phyloP scores from a whole-genome alignment of 2,329 filamentous ascomycete species.

The Aureobasidium sp. region DNA sequence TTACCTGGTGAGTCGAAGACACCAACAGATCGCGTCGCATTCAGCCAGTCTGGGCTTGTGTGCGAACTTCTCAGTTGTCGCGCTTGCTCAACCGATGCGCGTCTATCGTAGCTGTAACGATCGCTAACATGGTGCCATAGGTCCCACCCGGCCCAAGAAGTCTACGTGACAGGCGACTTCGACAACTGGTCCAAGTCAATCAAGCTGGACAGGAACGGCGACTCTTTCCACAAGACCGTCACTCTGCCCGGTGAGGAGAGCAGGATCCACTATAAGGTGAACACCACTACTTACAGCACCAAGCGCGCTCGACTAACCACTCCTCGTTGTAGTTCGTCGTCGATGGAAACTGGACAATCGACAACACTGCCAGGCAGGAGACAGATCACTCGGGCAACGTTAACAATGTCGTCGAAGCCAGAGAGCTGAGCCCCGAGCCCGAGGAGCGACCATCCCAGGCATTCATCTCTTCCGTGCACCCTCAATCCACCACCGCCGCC shows the following conservation, averaged over 20 bases:
- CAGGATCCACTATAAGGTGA: constrained; percentile 86
- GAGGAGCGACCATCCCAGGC: constrained; percentile 35
- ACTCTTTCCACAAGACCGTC: constrained; percentile 72
- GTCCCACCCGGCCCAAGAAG: constrained; percentile 74
- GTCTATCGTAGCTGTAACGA: background rate
- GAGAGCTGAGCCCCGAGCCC: constrained; percentile 50
- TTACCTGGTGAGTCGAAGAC: constrained; percentile 53
- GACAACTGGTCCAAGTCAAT: constrained; percentile 88
- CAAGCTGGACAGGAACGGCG: constrained; percentile 67
- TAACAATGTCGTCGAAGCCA: constrained; percentile 81
- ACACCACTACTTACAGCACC: constrained; percentile 16
- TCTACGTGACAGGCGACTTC: constrained; percentile 93
- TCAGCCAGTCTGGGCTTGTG: background rate
- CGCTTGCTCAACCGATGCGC: background rate
- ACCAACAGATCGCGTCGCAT: background rate
- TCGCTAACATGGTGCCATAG: constrained; percentile 39
- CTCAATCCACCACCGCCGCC: constrained; percentile 61
- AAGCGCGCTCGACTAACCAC: background rate
- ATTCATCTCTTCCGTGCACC: constrained; percentile 58
- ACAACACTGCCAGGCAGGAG: constrained; percentile 72
- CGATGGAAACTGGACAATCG: constrained; percentile 81
- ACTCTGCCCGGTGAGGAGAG: constrained; percentile 47
- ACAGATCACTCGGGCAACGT: constrained; percentile 74
- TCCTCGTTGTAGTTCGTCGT: constrained; percentile 69
- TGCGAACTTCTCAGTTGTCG: background rate